Evolutionary conservation across 1,139 yeast species (phyloP).

Genomic region (Taiozyma onychis): DNA sequence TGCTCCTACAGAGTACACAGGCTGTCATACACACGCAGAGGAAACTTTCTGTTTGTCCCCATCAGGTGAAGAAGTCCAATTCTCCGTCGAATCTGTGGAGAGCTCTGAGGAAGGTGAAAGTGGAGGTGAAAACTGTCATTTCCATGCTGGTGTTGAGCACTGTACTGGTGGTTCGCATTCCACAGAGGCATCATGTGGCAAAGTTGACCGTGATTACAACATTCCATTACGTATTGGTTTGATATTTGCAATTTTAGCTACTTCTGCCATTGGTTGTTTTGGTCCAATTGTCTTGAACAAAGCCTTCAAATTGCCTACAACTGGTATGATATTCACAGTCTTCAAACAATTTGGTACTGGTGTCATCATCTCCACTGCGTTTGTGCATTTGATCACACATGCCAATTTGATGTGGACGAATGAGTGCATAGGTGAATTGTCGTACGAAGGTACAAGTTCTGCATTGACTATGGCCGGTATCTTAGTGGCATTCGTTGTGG

Average conservation of each 20-base stretch:
- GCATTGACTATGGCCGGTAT: constrained; percentile 18
- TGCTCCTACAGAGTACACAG: constrained; percentile 10
- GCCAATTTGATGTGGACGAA: constrained; percentile 35
- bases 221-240: constrained; percentile 14
- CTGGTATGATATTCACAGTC: constrained; percentile 50
- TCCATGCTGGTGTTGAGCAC: constrained; percentile 20
- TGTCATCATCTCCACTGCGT: constrained; percentile 77
- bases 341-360: constrained; percentile 78
- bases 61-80: constrained; percentile 12
- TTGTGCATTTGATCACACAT: constrained; percentile 72
- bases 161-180: constrained; percentile 11
- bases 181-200: constrained; percentile 9
- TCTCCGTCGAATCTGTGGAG: constrained; percentile 1
- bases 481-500: constrained; percentile 13
- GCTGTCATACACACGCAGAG: constrained; percentile 14
- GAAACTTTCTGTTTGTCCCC: constrained; percentile 16
- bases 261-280: constrained; percentile 26
- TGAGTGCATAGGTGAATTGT: constrained; percentile 12
- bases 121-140: constrained; percentile 13
- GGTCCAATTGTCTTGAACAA: constrained; percentile 30
- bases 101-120: background rate
- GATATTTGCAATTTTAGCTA: constrained; percentile 13
- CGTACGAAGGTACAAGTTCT: constrained; percentile 13
- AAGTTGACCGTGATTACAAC: constrained; percentile 11
- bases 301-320: constrained; percentile 40